phyloP scores from a whole-genome alignment of 768 basidiomycete genomes.

The Tricholomella constricta region DNA sequence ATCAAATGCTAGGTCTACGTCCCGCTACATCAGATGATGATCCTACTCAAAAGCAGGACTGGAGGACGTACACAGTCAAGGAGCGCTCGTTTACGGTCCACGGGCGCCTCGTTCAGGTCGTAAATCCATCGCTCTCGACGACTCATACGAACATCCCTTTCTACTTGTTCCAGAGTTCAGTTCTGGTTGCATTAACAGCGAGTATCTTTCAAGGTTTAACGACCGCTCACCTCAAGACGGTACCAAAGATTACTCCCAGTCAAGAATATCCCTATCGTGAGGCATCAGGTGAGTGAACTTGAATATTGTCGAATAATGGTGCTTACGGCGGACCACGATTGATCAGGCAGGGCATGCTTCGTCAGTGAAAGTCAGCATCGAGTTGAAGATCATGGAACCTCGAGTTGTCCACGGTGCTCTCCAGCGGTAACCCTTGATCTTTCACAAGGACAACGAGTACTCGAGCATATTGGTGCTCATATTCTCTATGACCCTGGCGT shows the following conservation, averaged over 20 bases:
- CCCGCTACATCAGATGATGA: conserved; percentile 21
- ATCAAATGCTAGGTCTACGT: conserved; percentile 18
- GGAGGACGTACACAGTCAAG: conserved; percentile 16
- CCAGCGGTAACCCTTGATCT: conserved; percentile 3
- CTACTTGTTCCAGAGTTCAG: conserved; percentile 7
- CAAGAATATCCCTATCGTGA: conserved; percentile 7
- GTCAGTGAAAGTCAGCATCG: not conserved
- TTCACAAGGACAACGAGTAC: conserved; percentile 12
- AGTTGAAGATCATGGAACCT: too few species aligned
- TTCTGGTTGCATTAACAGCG: not conserved
- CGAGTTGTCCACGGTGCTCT: conserved; percentile 8
- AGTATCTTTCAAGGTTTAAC: not conserved
- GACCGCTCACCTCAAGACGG: not conserved
- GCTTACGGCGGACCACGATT: too few species aligned
- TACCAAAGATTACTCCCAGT: not conserved
- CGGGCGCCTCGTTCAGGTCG: conserved; percentile 15
- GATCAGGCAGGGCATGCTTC: conserved; percentile 6
- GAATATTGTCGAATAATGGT: not conserved
- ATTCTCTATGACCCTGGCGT: conserved; percentile 16
- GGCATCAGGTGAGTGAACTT: not conserved
- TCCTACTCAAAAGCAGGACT: conserved; percentile 16
- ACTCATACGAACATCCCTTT: not conserved
- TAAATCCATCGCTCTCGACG: conserved; percentile 16
- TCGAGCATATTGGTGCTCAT: conserved; percentile 22
- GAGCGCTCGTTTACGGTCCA: conserved; percentile 17